Evolutionary conservation across 495 filamentous ascomycete species (phyloP).

Genomic region (Xylaria flabelliformis): DNA sequence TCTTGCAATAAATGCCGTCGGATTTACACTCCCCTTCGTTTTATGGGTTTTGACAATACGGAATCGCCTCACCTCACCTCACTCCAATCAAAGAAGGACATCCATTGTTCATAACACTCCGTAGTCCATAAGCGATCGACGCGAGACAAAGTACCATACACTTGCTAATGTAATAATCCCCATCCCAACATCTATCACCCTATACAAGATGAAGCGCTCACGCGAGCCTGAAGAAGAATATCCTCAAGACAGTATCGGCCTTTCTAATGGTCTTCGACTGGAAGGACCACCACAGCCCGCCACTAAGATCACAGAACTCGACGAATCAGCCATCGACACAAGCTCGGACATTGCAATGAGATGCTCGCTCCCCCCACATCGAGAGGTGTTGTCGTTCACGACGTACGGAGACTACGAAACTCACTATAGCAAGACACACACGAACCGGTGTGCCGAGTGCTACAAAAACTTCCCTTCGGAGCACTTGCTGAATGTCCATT

Average conservation of each 20-base stretch:
- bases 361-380: conserved; percentile 83
- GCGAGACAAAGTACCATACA: conserved; percentile 7
- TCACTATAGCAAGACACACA: conserved; percentile 82
- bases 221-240: conserved; percentile 54
- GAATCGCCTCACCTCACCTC: neutral
- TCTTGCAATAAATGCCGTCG: neutral
- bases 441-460: conserved; percentile 84
- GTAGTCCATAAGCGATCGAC: neutral
- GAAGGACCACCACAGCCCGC: conserved; percentile 36
- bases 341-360: conserved; percentile 60
- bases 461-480: conserved; percentile 77
- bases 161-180: conserved; percentile 41
- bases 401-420: conserved; percentile 85
- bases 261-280: conserved; percentile 15
- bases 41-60: neutral
- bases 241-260: conserved; percentile 5
- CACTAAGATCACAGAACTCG: conserved; percentile 53
- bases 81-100: neutral
- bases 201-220: conserved; percentile 58
- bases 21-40: neutral
- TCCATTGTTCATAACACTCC: neutral
- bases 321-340: conserved; percentile 41
- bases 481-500: conserved; percentile 79
- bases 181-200: conserved; percentile 27
- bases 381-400: conserved; percentile 68